Conservation (phyloP, 1,139 yeast species). For the Scheffersomyces lignicola region DNA sequence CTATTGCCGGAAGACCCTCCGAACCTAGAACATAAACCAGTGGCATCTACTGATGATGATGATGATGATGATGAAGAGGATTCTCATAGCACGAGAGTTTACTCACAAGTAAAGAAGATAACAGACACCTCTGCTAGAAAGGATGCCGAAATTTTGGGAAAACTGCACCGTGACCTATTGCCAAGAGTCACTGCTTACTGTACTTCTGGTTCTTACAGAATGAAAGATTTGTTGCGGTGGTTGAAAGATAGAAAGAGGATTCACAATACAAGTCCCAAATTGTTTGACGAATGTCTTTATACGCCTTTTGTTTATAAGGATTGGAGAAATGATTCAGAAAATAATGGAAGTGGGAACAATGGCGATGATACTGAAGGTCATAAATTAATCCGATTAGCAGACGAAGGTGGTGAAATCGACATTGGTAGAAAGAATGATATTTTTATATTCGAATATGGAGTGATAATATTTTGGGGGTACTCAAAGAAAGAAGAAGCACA, state of each 20-base stretch:
- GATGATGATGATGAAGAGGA: slow-evolving; percentile 28
- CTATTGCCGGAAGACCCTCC: slow-evolving; percentile 79
- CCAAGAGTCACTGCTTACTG: slow-evolving; percentile 96
- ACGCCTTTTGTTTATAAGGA: slow-evolving; percentile 86
- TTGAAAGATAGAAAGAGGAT: slow-evolving; percentile 72
- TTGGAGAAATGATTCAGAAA: slow-evolving; percentile 56
- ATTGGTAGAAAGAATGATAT: slow-evolving; percentile 77
- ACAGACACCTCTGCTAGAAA: slow-evolving; percentile 90
- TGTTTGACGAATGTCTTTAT: slow-evolving; percentile 91
- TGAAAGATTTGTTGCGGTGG: slow-evolving; percentile 87
- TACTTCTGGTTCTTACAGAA: slow-evolving; percentile 87
- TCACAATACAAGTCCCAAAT: slow-evolving; percentile 78
- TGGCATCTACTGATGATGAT: slow-evolving; percentile 21
- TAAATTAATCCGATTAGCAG: slow-evolving; percentile 70
- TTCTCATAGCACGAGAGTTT: slow-evolving; percentile 46
- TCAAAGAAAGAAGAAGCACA: slow-evolving; percentile 80
- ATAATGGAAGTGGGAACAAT: neutral
- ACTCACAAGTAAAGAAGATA: slow-evolving; percentile 80
- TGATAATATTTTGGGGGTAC: slow-evolving; percentile 94
- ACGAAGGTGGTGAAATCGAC: slow-evolving; percentile 93
- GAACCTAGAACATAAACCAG: slow-evolving; percentile 21
- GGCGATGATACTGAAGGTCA: slow-evolving; percentile 26
- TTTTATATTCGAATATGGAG: slow-evolving; percentile 92
- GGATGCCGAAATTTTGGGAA: slow-evolving; percentile 92
- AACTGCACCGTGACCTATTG: slow-evolving; percentile 76